Evolutionary conservation across 345 rosid genomes (phyloP).

Genomic region (Chamaenerion angustifolium): DNA sequence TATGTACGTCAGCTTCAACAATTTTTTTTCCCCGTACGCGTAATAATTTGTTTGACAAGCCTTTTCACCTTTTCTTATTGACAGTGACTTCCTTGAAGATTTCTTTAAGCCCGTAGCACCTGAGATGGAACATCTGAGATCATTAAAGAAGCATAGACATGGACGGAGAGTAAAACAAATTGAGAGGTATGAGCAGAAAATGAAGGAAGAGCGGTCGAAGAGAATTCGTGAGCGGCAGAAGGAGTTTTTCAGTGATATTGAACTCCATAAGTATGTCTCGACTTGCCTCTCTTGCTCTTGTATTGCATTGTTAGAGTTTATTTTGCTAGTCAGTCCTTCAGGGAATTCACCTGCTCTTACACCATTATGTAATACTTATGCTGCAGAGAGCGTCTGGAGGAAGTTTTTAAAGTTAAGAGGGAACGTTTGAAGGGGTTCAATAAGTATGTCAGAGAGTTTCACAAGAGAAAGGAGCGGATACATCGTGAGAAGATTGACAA

Average conservation of each 20-base stretch:
- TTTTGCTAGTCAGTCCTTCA: not conserved
- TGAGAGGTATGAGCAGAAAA: slow-evolving; percentile 70
- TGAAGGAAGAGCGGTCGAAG: slow-evolving; percentile 91
- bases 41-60: slow-evolving; percentile 1
- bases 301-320: not conserved
- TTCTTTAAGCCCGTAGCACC: slow-evolving; percentile 62
- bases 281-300: not conserved
- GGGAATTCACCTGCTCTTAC: no score
- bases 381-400: slow-evolving; percentile 78
- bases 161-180: slow-evolving; percentile 85
- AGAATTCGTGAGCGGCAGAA: slow-evolving; percentile 94
- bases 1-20: not conserved
- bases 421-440: slow-evolving; percentile 88
- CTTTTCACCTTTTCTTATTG: slow-evolving; percentile 9
- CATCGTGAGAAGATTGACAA: slow-evolving; percentile 93
- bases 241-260: slow-evolving; percentile 86
- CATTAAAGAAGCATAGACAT: slow-evolving; percentile 73
- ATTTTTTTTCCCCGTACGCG: no score
- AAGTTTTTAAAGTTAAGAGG: slow-evolving; percentile 58
- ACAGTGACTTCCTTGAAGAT: slow-evolving; percentile 67
- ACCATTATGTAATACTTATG: slow-evolving; percentile 7
- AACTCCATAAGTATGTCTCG: slow-evolving; percentile 62
- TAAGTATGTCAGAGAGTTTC: slow-evolving; percentile 79
- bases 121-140: slow-evolving; percentile 62
- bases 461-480: slow-evolving; percentile 76